Evolutionary conservation across 805 yeast genomes (phyloP), one percentile per base, ranked within the genome.

Genomic region (Maudiozyma bulderi): DNA sequence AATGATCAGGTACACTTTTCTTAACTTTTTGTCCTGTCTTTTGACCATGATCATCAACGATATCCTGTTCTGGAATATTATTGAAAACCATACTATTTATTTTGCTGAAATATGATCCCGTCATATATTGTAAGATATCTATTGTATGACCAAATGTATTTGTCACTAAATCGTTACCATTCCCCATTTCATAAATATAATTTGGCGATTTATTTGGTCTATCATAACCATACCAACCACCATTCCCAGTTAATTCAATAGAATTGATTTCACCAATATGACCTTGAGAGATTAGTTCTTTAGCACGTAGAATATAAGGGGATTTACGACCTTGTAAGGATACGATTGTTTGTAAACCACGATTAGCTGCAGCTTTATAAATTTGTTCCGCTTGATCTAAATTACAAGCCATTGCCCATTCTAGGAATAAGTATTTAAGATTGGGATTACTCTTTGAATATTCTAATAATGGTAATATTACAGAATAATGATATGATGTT

Each of bases 141-240:
- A 63, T 60, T 1, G 67, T 61, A 47, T 61, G 67, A 11, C 61
- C 67, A 47, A 63, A 61, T 13, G 67, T 57, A 9, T 54, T 57
- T 13, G 63, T 58, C 5, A 63, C 56, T 32, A 63, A 45, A 47
- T 61, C 62, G 2, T 57, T 55, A 39, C 64, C 67, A 30, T 58
- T 56, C 2, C 59, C 61, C 45, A 55, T 49, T 31, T 63, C 65
- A 50, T 55, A 61, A 11, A 63, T 53, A 45, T 54, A 61, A 14
- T 47, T 44, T 1, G 67, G 64, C 2, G 61, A 55, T 44, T 59
- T 60, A 13, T 47, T 42, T 5, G 59, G 58, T 43, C 67, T 52
- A 40, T 61, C 65, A 48, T 60, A 57, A 13, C 67, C 67, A 44
- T 57, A 63, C 65, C 65, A 61, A 26, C 64, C 66, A 45, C 60